A percentile compares a stretch with the other conserved stretches of the same genome.
Conservation (phyloP, 2,329 filamentous ascomycete species). For the Pseudocercospora ulei region DNA sequence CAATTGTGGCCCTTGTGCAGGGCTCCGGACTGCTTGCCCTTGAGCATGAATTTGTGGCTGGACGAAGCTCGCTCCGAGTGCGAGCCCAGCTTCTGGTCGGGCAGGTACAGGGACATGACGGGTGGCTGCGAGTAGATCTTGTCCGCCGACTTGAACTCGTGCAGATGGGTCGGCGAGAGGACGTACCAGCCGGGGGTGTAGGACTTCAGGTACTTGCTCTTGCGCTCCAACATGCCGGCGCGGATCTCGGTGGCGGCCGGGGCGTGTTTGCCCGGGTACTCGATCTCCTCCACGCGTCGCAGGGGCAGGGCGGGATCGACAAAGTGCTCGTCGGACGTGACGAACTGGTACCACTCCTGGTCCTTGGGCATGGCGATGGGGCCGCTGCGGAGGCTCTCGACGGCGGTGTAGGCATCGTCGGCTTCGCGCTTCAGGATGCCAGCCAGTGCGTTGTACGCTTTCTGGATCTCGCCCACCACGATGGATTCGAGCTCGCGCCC, state of each 20-base stretch:
- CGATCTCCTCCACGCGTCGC: slow-evolving; percentile 68
- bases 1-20: slow-evolving; percentile 73
- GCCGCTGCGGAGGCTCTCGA: slow-evolving; percentile 72
- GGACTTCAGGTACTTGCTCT: slow-evolving; percentile 97
- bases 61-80: slow-evolving; percentile 73
- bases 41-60: slow-evolving; percentile 96
- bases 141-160: slow-evolving; percentile 98
- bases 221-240: slow-evolving; percentile 84
- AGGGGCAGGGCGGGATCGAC: slow-evolving; percentile 75
- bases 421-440: slow-evolving; percentile 86
- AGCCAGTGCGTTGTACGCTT: slow-evolving; percentile 89
- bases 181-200: slow-evolving; percentile 97
- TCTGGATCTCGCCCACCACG: slow-evolving; percentile 93
- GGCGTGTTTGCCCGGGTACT: slow-evolving; percentile 84
- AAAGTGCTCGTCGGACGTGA: slow-evolving; percentile 71
- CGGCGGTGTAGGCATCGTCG: slow-evolving; percentile 64
- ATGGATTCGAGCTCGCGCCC: slow-evolving; percentile 93
- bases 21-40: slow-evolving; percentile 82
- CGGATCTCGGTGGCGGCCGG: slow-evolving; percentile 74
- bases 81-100: slow-evolving; percentile 89
- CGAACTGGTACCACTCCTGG: slow-evolving; percentile 77
- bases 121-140: slow-evolving; percentile 71
- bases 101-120: slow-evolving; percentile 90
- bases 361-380: slow-evolving; percentile 92
- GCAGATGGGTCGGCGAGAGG: slow-evolving; percentile 86